Evolutionary conservation across 2,329 filamentous ascomycete species (phyloP), one percentile per base, ranked within the genome.

Genomic region (Diaporthe sp.): DNA sequence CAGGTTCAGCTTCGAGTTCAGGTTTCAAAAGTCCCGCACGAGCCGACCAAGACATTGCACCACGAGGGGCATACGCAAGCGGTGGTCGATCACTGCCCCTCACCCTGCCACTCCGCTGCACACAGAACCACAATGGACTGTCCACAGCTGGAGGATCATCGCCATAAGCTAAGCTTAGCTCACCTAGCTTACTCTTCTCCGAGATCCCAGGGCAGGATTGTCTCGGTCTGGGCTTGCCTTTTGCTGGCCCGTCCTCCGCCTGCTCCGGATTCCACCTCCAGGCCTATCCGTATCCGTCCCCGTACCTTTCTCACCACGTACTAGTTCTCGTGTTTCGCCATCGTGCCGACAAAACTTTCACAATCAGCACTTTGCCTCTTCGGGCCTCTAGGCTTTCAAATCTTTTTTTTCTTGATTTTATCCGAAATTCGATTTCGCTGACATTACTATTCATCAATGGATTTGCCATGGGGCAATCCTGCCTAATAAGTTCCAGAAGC

Each of bases 51-150:
- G 49, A 67, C 63, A 74, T 55, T 22, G 4, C 39, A 39, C 51
- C 49, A 70, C 65, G 49, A 74, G 44, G 63, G 49, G 63, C 67
- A 47, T 60, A 74, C 72, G 72, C 72, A 74, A 74, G 72, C 72
- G 55, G 72, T 60, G 44, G 67, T n/a, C 72, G 49, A 70, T 55
- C 49, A 55, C 4, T 37, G 37, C 37, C 37, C 37, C 37, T 39
- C 37, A 13, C 15, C 47, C 22, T 47, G 49, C 12, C 31, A 9
- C 55, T 60, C 57, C 57, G 31, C 57, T 60, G 57, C 57, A 39
- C 57, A 17, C 57, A 37, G 57, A 22, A 65, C 42, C 47, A 25
- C 47, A 44, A 51, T 20, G 22, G 44, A 15, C 37, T 25, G 44
- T 28, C n/a, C 28, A 37, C 28, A 37, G 10, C 20, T 51, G 44